These are phyloP conservation scores for Potentilla sterilis DNA, from an alignment of 306 rosid genomes.

Conservation along the genomic window DNA sequence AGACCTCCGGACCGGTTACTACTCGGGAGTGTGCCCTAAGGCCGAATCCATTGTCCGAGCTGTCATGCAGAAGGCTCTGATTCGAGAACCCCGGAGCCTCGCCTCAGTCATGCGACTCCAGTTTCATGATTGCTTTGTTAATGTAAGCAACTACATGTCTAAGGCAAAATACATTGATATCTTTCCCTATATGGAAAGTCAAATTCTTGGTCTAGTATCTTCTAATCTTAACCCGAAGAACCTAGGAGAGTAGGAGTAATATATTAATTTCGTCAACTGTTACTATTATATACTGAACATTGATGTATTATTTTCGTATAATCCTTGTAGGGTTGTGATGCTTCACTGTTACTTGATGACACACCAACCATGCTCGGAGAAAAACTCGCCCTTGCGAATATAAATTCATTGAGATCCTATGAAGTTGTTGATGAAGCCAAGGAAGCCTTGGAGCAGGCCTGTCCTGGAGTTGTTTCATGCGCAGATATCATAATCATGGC, in stretches of 20 bases:
- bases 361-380: slow-evolving; percentile 79
- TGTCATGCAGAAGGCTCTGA: slow-evolving; percentile 57
- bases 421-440: slow-evolving; percentile 72
- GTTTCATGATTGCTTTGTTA: slow-evolving; percentile 84
- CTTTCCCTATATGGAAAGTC: too few species aligned
- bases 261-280: background rate
- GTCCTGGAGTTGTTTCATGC: slow-evolving; percentile 81
- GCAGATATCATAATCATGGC: slow-evolving; percentile 87
- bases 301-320: background rate
- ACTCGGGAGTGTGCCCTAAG: slow-evolving; percentile 51
- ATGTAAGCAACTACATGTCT: slow-evolving; percentile 34
- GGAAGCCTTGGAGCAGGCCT: slow-evolving; percentile 53
- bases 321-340: slow-evolving; percentile 71
- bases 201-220: too few species aligned
- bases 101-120: slow-evolving; percentile 94
- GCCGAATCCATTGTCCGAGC: slow-evolving; percentile 55
- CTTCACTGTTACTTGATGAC: slow-evolving; percentile 86
- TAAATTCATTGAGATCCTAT: slow-evolving; percentile 71
- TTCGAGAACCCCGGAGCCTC: slow-evolving; percentile 65
- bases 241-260: background rate
- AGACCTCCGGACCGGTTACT: slow-evolving; percentile 54
- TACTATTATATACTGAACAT: background rate
- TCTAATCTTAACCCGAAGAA: background rate
- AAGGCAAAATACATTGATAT: background rate
- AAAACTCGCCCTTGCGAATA: slow-evolving; percentile 66